Percentiles rank a stretch among this genome's conserved stretches.
Evolutionary conservation across 371 early-diverging fungal species (phyloP).

Genomic region (Batkoa obscura): DNA sequence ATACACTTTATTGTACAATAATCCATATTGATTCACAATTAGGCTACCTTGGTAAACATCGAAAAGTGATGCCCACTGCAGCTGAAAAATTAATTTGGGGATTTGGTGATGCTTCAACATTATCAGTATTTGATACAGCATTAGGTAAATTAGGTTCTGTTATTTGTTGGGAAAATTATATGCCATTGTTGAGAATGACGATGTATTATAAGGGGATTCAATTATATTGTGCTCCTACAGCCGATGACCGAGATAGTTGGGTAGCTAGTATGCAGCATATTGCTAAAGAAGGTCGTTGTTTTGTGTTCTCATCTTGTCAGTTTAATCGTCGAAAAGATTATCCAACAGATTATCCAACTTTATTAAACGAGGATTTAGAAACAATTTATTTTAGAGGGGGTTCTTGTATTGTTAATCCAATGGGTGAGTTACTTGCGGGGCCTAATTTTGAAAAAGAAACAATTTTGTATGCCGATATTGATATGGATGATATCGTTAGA

Average conservation of each 20-base stretch:
- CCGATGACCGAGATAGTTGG: conserved; percentile 9
- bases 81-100: conserved; percentile 11
- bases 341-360: conserved; percentile 9
- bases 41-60: conserved; percentile 10
- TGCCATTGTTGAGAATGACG: conserved; percentile 10
- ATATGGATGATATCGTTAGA: conserved; percentile 10
- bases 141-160: conserved; percentile 4
- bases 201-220: conserved; percentile 9
- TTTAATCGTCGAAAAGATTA: conserved; percentile 9
- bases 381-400: conserved; percentile 8
- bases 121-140: conserved; percentile 7
- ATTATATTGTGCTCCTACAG: conserved; percentile 13
- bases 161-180: conserved; percentile 14
- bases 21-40: conserved; percentile 8
- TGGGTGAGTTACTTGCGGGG: conserved; percentile 10
- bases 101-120: conserved; percentile 9
- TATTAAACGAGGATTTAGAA: conserved; percentile 1
- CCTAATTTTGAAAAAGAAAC: conserved; percentile 11
- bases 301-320: conserved; percentile 10
- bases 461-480: conserved; percentile 10
- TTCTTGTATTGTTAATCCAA: conserved; percentile 10
- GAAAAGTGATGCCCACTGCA: conserved; percentile 13
- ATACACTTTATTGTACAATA: conserved; percentile 10
- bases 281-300: conserved; percentile 12
- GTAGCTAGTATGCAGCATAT: conserved; percentile 10